Evolutionary conservation across 306 rosid genomes (phyloP).

Genomic region (Prunus dulcis): DNA sequence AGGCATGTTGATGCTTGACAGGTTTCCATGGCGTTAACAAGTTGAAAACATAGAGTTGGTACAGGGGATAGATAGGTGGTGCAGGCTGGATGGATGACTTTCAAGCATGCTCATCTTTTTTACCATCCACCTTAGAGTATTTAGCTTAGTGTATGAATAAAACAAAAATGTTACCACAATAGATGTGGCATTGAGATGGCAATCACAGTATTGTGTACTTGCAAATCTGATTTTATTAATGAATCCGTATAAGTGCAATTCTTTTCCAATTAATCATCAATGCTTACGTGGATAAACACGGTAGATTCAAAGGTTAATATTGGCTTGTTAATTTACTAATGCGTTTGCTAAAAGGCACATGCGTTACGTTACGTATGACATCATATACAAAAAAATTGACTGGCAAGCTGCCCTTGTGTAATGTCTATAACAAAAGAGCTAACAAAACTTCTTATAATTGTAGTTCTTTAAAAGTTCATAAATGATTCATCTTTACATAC

Average conservation of each 20-base stretch:
- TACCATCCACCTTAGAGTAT: background rate
- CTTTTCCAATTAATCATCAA: background rate
- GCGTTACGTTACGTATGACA: background rate
- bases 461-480: conserved; percentile 9
- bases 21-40: conserved; percentile 2
- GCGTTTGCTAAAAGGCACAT: background rate
- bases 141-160: background rate
- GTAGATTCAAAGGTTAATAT: background rate
- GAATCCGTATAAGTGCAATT: background rate
- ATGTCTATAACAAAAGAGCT: background rate
- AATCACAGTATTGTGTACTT: background rate
- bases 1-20: conserved; percentile 14
- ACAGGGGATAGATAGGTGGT: background rate
- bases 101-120: background rate
- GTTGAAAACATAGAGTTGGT: background rate
- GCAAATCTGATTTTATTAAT: background rate
- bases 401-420: background rate
- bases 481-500: background rate
- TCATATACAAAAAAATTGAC: no score
- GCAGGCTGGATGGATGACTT: background rate
- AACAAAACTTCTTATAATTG: background rate
- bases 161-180: background rate
- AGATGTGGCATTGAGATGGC: background rate
- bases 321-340: background rate
- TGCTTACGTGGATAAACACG: background rate